phyloP scores from a whole-genome alignment of 495 filamentous ascomycete genomes.

The Aspergillus asperescens region DNA sequence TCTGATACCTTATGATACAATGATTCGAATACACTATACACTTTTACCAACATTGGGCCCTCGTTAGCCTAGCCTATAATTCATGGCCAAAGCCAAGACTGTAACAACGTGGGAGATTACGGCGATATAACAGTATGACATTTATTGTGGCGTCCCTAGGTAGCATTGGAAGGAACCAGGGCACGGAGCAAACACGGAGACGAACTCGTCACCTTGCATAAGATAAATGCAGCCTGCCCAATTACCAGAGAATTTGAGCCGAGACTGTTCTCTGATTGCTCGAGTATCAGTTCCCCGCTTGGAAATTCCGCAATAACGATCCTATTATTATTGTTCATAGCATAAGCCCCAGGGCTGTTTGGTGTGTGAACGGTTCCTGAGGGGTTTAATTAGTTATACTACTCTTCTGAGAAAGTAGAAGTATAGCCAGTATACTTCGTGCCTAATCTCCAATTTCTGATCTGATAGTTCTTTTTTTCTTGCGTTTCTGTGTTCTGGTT shows the following conservation, averaged over 20 bases:
- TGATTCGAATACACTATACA: background rate
- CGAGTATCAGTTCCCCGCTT: background rate
- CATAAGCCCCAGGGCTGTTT: background rate
- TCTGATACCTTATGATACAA: conserved; percentile 20
- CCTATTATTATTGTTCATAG: background rate
- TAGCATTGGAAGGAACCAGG: background rate
- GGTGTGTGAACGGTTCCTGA: background rate
- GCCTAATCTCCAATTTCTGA: background rate
- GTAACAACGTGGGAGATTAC: no score
- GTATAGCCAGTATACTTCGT: no score
- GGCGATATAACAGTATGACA: no score
- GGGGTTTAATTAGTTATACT: no score
- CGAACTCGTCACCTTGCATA: conserved; percentile 10
- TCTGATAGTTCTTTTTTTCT: background rate
- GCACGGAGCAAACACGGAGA: background rate
- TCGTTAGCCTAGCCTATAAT: background rate
- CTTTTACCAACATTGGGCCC: background rate
- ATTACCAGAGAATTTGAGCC: background rate
- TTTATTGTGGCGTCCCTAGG: conserved; percentile 3
- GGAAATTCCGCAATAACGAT: background rate
- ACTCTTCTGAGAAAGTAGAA: no score
- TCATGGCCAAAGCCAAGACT: background rate
- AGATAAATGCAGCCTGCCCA: background rate
- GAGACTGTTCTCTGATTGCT: conserved; percentile 1
- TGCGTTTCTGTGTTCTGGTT: background rate